Percentiles rank a stretch among this genome's conserved stretches.
Evolutionary conservation across 306 rosid genomes (phyloP).

Genomic region (Gynostemma pentaphyllum): DNA sequence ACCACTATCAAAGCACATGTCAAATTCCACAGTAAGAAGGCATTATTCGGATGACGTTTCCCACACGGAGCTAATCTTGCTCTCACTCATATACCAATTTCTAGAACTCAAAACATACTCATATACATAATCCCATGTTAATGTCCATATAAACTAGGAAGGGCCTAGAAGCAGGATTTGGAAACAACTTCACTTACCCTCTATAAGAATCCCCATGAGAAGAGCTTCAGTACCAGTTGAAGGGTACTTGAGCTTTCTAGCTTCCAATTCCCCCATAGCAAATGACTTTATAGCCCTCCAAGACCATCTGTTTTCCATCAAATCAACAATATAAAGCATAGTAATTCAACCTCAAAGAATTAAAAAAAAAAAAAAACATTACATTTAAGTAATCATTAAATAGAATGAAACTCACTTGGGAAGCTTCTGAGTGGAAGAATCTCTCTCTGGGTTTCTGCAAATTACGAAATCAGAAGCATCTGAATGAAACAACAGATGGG

Average conservation of each 20-base stretch:
- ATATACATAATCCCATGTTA: too few relatives aligned
- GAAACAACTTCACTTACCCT: conserved; percentile 36
- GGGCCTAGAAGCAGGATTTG: background rate
- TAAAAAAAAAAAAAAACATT: background rate
- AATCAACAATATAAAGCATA: background rate
- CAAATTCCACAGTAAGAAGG: too few relatives aligned
- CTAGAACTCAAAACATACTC: too few relatives aligned
- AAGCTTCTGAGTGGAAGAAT: conserved; percentile 28
- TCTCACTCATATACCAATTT: too few relatives aligned
- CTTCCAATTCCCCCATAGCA: conserved; percentile 56
- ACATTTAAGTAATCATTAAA: background rate
- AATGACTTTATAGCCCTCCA: conserved; percentile 62
- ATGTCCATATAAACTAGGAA: too few relatives aligned
- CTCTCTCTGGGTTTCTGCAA: conserved; percentile 43
- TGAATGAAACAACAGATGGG: conserved; percentile 21
- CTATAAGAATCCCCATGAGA: conserved; percentile 67
- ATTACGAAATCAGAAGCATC: conserved; percentile 28
- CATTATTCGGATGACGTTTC: too few relatives aligned
- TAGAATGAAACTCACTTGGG: conserved; percentile 49
- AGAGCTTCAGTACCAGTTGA: conserved; percentile 59
- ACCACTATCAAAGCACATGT: too few relatives aligned
- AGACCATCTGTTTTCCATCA: conserved; percentile 67
- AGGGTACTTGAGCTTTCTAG: conserved; percentile 53
- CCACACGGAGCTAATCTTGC: too few relatives aligned
- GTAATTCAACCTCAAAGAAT: conserved; percentile 13